phyloP scores from a whole-genome alignment of 1,284 basidiomycete species.

The Tilletia walkeri region DNA sequence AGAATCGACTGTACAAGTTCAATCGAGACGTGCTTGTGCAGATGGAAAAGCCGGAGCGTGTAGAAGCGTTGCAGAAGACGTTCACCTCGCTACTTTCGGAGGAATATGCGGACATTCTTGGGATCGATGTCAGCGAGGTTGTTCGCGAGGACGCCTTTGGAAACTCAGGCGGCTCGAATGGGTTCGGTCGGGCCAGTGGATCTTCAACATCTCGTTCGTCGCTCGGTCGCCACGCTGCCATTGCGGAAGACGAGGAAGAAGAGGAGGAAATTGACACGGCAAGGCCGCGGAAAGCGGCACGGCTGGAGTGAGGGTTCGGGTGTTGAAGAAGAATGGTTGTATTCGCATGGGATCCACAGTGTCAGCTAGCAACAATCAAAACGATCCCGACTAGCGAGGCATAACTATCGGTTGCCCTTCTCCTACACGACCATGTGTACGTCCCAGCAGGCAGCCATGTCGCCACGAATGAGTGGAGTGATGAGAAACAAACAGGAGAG shows the following conservation, averaged over 20 bases:
- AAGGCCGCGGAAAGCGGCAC: too few species aligned
- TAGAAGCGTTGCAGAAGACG: conserved; percentile 87
- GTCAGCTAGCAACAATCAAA: too few species aligned
- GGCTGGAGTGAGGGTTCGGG: too few species aligned
- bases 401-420: too few species aligned
- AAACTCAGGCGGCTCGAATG: neutral
- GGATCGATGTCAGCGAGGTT: conserved; percentile 44
- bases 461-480: too few species aligned
- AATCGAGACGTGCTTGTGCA: conserved; percentile 88
- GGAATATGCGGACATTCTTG: conserved; percentile 79
- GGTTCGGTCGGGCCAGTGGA: conserved; percentile 19
- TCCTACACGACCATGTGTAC: too few species aligned
- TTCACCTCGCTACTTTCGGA: conserved; percentile 76
- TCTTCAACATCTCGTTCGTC: conserved; percentile 15
- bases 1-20: conserved; percentile 88
- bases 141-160: conserved; percentile 24
- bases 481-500: too few species aligned
- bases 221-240: conserved; percentile 24
- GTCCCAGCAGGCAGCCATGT: too few species aligned
- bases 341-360: too few species aligned
- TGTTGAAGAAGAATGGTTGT: too few species aligned
- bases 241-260: conserved; percentile 24
- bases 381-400: too few species aligned
- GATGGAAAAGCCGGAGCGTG: conserved; percentile 77
- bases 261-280: conserved; percentile 21